Conservation (phyloP, 345 rosid genomes). For the Eucalyptus regnans region DNA sequence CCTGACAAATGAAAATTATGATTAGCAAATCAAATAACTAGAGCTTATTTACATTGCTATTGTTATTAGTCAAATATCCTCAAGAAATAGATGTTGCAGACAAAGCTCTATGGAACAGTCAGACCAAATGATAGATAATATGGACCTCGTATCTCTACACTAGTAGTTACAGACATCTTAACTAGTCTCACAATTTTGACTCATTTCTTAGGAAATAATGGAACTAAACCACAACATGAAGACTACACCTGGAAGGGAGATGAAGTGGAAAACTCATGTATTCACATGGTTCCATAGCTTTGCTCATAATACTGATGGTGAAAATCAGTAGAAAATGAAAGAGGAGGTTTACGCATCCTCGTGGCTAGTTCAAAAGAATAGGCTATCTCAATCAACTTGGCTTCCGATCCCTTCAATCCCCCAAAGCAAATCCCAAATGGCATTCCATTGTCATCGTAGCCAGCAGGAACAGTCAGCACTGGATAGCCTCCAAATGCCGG, state of each 20-base stretch:
- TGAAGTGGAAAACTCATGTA: not conserved
- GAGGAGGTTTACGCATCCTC: not conserved
- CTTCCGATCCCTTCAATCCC: not conserved
- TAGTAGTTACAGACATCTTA: not conserved
- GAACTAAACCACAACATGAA: too few relatives aligned
- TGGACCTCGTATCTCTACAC: not conserved
- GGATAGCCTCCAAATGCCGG: slow-evolving; percentile 16
- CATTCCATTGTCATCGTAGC: slow-evolving; percentile 2
- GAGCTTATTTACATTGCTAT: not conserved
- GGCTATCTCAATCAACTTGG: slow-evolving; percentile 5
- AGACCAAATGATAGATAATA: not conserved
- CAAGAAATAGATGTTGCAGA: not conserved
- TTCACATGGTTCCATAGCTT: slow-evolving; percentile 5
- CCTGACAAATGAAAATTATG: not conserved
- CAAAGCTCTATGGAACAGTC: not conserved
- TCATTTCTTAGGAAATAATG: not conserved
- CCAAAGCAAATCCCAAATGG: slow-evolving; percentile 19
- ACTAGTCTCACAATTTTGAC: not conserved
- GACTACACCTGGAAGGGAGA: too few relatives aligned
- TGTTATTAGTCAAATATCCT: not conserved
- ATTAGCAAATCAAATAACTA: not conserved
- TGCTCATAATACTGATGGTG: not conserved
- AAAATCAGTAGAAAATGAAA: not conserved
- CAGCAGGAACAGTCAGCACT: slow-evolving; percentile 11
- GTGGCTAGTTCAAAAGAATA: slow-evolving; percentile 12